Evolutionary conservation across 139 green algal genomes (phyloP).

Genomic region (Medakamo hakoo): DNA sequence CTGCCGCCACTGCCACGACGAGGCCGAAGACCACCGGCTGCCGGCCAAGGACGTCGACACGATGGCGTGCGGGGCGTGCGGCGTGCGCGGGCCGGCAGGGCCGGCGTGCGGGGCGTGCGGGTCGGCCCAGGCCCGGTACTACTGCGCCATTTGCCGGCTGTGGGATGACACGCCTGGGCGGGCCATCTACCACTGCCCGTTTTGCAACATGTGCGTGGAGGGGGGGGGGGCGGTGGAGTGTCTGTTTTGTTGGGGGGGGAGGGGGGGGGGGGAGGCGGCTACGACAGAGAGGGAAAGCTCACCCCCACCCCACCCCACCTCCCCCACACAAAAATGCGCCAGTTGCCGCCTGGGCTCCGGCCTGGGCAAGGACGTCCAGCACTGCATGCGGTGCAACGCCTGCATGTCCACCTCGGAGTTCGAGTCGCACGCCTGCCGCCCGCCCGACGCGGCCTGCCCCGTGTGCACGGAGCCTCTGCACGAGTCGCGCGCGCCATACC

Average conservation of each 20-base stretch:
- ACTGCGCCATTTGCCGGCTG: slow-evolving; percentile 92
- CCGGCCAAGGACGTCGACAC: slow-evolving; percentile 43
- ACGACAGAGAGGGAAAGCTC: too few species aligned
- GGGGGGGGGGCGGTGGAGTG: background rate
- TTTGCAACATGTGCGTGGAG: slow-evolving; percentile 91
- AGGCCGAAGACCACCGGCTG: slow-evolving; percentile 67
- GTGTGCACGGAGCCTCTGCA: slow-evolving; percentile 94
- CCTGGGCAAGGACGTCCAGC: slow-evolving; percentile 85
- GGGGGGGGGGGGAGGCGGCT: too few species aligned
- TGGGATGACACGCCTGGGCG: slow-evolving; percentile 65
- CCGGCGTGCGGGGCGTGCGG: slow-evolving; percentile 33
- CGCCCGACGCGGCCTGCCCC: slow-evolving; percentile 73
- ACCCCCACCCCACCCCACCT: too few species aligned
- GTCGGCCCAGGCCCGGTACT: slow-evolving; percentile 69
- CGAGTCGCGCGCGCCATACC: slow-evolving; percentile 33
- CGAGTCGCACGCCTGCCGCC: slow-evolving; percentile 75
- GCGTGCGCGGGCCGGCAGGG: background rate
- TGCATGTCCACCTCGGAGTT: slow-evolving; percentile 88
- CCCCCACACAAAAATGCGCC: too few species aligned
- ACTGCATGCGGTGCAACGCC: slow-evolving; percentile 97
- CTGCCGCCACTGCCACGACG: slow-evolving; percentile 91
- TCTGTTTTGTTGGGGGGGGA: too few species aligned
- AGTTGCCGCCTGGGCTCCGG: slow-evolving; percentile 37
- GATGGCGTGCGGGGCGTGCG: slow-evolving; percentile 78
- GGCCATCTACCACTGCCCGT: slow-evolving; percentile 97